Conservation (phyloP, 331 rosid genomes). For the Malus hybrid region DNA sequence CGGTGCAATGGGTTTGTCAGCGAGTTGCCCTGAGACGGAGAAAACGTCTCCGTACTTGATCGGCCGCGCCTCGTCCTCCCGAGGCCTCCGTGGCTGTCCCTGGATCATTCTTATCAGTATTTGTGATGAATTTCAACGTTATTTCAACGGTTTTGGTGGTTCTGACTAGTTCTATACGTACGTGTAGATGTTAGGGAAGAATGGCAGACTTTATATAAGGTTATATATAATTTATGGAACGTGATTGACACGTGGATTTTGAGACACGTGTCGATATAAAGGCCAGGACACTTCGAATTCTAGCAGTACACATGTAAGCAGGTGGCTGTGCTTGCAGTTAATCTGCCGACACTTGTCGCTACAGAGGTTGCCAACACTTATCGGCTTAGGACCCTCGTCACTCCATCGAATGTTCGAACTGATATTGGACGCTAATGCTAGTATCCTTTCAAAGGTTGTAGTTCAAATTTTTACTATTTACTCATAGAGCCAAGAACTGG, state of each 20-base stretch:
- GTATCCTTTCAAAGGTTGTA: no score
- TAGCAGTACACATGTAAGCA: background rate
- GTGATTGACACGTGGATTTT: conserved; percentile 12
- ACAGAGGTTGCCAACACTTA: background rate
- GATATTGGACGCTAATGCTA: no score
- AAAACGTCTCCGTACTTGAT: conserved; percentile 66
- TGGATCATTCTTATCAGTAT: conserved; percentile 39
- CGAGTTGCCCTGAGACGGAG: conserved; percentile 47
- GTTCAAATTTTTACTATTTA: no score
- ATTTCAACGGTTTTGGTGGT: background rate
- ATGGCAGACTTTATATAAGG: background rate
- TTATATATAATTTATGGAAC: no score
- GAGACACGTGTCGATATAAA: conserved; percentile 2
- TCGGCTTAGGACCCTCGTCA: background rate
- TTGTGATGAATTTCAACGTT: background rate
- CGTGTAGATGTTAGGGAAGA: background rate
- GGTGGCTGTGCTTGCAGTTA: background rate
- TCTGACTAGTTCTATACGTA: background rate
- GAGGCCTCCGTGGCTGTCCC: conserved; percentile 36
- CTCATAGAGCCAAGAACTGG: no score
- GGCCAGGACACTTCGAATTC: background rate
- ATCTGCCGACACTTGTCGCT: no score
- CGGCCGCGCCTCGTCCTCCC: conserved; percentile 16
- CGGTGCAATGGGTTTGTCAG: conserved; percentile 47
- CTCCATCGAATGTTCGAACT: no score